Evolutionary conservation across 768 basidiomycete species (phyloP).

Genomic region (Floccularia luteovirens): DNA sequence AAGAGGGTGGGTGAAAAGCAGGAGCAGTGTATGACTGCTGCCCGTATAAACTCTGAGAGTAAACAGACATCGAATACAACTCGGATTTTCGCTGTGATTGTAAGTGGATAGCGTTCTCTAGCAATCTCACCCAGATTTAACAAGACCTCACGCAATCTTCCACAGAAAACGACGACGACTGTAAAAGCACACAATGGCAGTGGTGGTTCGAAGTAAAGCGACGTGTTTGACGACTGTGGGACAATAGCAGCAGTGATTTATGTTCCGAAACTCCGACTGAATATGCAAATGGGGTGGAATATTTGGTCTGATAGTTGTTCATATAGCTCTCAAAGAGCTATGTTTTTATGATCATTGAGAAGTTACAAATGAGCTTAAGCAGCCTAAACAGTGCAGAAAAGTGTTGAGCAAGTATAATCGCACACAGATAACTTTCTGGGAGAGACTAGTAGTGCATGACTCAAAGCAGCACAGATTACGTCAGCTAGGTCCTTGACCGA

Average conservation of each 20-base stretch:
- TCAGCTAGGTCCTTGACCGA: not conserved
- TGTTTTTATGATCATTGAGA: too few relatives aligned
- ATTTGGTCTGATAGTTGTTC: too few relatives aligned
- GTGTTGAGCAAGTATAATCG: too few relatives aligned
- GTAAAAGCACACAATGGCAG: constrained; percentile 22
- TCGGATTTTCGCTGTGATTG: constrained; percentile 20
- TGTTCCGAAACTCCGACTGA: constrained; percentile 71
- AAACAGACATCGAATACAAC: constrained; percentile 46
- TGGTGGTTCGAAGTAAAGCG: constrained; percentile 27
- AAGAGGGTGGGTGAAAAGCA: constrained; percentile 19
- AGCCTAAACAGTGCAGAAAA: too few relatives aligned
- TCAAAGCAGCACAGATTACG: constrained; percentile 2
- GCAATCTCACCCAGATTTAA: constrained; percentile 31
- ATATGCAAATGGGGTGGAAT: too few relatives aligned
- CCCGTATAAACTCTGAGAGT: constrained; percentile 56
- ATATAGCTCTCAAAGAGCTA: too few relatives aligned
- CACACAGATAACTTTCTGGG: too few relatives aligned
- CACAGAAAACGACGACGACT: constrained; percentile 26
- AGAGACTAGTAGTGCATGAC: too few relatives aligned
- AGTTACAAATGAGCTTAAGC: too few relatives aligned
- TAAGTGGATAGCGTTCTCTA: constrained; percentile 11
- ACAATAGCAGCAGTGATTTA: not conserved
- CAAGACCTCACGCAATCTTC: constrained; percentile 41
- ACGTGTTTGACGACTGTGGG: not conserved
- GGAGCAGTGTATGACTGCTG: constrained; percentile 45